These are phyloP conservation scores for Suillus occidentalis DNA, from an alignment of 768 basidiomycete species.

Conservation along the genomic window DNA sequence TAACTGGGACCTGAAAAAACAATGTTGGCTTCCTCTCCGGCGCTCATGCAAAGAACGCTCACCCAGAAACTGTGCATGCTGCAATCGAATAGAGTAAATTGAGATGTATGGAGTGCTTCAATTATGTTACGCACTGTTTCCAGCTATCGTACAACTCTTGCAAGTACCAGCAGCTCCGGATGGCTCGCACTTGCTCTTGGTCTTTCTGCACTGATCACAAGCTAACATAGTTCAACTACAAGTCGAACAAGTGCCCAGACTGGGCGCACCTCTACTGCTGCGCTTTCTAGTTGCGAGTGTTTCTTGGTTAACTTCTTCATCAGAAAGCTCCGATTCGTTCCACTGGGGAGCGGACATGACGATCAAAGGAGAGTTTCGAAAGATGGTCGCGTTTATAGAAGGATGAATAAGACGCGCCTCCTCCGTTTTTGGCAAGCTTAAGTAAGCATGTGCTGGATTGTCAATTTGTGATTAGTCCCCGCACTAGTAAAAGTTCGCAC, in stretches of 20 bases:
- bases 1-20: slow-evolving; percentile 62
- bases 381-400: slow-evolving; percentile 19
- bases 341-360: slow-evolving; percentile 39
- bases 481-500: neutral
- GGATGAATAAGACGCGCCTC: slow-evolving; percentile 6
- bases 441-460: neutral
- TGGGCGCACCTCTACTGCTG: slow-evolving; percentile 58
- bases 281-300: slow-evolving; percentile 50
- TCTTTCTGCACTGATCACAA: slow-evolving; percentile 86
- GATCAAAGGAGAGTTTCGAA: slow-evolving; percentile 7
- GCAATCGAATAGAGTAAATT: slow-evolving; percentile 19
- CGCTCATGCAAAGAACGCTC: slow-evolving; percentile 7
- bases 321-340: slow-evolving; percentile 61
- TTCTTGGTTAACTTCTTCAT: slow-evolving; percentile 50
- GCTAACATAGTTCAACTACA: slow-evolving; percentile 41
- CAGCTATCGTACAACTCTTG: slow-evolving; percentile 62
- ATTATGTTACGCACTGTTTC: slow-evolving; percentile 44
- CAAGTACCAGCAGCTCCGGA: slow-evolving; percentile 47
- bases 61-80: slow-evolving; percentile 74
- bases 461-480: neutral
- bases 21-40: neutral
- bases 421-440: neutral
- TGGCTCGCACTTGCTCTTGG: slow-evolving; percentile 84
- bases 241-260: neutral
- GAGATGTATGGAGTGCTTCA: neutral